These are phyloP conservation scores for Geum urbanum DNA, from an alignment of 306 rosid species.

Conservation along the genomic window DNA sequence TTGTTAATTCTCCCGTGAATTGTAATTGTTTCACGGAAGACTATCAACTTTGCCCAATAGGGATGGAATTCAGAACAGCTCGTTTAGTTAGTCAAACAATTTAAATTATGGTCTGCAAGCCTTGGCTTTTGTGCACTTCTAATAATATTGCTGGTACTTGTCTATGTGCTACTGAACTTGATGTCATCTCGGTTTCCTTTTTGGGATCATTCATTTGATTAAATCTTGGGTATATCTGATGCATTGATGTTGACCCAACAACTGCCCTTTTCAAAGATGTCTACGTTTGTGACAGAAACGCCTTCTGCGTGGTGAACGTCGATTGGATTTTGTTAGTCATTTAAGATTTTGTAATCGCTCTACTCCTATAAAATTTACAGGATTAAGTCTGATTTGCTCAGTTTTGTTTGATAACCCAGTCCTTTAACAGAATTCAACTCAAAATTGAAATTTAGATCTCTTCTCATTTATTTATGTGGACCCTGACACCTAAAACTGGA, in stretches of 20 bases:
- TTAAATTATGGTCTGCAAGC: neutral
- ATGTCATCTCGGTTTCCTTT: neutral
- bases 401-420: neutral
- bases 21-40: neutral
- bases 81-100: neutral
- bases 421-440: neutral
- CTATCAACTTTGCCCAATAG: neutral
- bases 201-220: neutral
- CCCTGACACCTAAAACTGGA: constrained; percentile 1
- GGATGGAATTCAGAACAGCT: neutral
- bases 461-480: neutral
- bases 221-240: neutral
- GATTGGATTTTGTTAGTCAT: neutral
- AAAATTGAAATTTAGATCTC: constrained; percentile 7
- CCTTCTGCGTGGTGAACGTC: neutral
- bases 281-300: neutral
- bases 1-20: constrained; percentile 5
- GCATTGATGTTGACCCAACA: neutral
- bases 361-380: neutral
- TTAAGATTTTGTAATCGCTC: neutral
- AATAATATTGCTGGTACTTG: neutral
- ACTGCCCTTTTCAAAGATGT: neutral
- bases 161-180: neutral
- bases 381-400: neutral
- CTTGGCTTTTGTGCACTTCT: neutral